A percentile compares a stretch with the other conserved stretches of the same genome.
phyloP scores from a whole-genome alignment of 1,139 yeast genomes.

The Kodamaea sp. region DNA sequence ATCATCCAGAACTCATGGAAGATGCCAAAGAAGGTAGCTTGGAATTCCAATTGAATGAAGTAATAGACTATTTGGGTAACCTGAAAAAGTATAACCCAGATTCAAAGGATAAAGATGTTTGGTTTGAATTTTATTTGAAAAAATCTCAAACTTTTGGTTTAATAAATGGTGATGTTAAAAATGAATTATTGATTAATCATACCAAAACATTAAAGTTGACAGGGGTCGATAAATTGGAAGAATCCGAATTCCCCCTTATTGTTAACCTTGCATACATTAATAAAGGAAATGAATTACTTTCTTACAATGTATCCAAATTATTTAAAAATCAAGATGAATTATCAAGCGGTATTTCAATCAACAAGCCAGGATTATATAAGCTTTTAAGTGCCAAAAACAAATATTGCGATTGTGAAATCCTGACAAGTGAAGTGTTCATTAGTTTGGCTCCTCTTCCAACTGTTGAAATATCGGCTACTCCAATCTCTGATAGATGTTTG shows the following conservation, averaged over 20 bases:
- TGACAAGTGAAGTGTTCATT: slow-evolving; percentile 18
- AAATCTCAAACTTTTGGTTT: slow-evolving; percentile 52
- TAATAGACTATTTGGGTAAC: slow-evolving; percentile 77
- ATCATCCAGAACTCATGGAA: slow-evolving; percentile 20
- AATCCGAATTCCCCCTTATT: slow-evolving; percentile 46
- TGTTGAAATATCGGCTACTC: slow-evolving; percentile 50
- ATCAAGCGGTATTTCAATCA: slow-evolving; percentile 35
- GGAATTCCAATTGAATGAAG: slow-evolving; percentile 61
- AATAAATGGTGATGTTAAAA: slow-evolving; percentile 35
- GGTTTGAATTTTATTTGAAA: slow-evolving; percentile 59
- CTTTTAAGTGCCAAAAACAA: slow-evolving; percentile 52
- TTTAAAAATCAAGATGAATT: slow-evolving; percentile 34
- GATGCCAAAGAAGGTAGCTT: slow-evolving; percentile 52
- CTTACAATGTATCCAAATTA: slow-evolving; percentile 28
- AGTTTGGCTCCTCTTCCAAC: slow-evolving; percentile 43
- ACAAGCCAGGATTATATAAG: slow-evolving; percentile 61
- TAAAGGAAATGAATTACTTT: slow-evolving; percentile 22
- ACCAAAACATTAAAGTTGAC: slow-evolving; percentile 31
- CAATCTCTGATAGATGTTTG: slow-evolving; percentile 81
- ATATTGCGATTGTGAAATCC: slow-evolving; percentile 62
- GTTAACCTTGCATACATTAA: slow-evolving; percentile 36
- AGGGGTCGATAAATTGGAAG: slow-evolving; percentile 18
- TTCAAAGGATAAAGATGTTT: slow-evolving; percentile 44
- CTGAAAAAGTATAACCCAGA: slow-evolving; percentile 50
- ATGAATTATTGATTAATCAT: slow-evolving; percentile 41